A percentile compares a stretch with the other conserved stretches of the same genome.
phyloP scores from a whole-genome alignment of 2,329 filamentous ascomycete species.

The Venturia aucupariae region DNA sequence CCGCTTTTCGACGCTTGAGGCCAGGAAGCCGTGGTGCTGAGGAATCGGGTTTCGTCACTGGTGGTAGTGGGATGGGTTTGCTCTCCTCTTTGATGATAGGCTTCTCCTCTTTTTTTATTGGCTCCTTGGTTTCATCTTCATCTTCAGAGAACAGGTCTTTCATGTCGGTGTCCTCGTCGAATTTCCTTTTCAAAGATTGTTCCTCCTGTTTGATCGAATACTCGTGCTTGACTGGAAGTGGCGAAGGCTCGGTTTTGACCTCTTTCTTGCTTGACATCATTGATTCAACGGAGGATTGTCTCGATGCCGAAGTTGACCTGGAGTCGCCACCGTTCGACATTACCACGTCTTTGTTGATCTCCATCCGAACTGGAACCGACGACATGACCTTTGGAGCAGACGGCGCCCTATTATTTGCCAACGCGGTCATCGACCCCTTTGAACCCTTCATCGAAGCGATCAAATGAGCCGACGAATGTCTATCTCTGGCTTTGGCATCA shows the following conservation, averaged over 20 bases:
- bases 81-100: background rate
- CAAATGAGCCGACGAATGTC: background rate
- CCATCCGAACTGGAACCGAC: background rate
- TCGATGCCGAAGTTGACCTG: background rate
- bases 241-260: background rate
- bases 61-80: background rate
- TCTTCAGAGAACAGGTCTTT: slow-evolving; percentile 16
- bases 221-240: background rate
- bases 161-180: slow-evolving; percentile 16
- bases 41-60: background rate
- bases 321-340: slow-evolving; percentile 5
- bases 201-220: background rate
- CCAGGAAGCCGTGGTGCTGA: background rate
- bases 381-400: background rate
- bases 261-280: background rate
- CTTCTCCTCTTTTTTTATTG: background rate
- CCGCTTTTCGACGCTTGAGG: slow-evolving; percentile 5
- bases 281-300: background rate
- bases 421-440: background rate
- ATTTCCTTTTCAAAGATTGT: background rate
- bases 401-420: background rate
- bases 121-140: background rate
- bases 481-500: slow-evolving; percentile 24
- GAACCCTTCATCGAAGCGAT: slow-evolving; percentile 7
- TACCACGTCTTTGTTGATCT: background rate